These are phyloP conservation scores for Pyrus communis DNA, from an alignment of 306 rosid genomes.

Conservation along the genomic window DNA sequence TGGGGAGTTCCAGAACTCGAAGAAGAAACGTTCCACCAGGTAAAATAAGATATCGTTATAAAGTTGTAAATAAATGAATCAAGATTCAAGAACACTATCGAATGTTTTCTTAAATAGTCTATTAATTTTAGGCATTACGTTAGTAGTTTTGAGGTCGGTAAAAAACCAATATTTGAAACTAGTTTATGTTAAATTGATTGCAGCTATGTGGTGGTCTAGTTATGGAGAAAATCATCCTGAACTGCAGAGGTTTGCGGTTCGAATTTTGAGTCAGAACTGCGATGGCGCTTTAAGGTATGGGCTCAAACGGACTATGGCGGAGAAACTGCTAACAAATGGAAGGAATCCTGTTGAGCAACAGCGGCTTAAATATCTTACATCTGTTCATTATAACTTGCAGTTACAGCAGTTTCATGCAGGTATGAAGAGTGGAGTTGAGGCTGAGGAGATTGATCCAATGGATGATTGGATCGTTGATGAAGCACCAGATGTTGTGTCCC, in stretches of 20 bases:
- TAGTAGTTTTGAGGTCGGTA: background rate
- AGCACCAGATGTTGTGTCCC: background rate
- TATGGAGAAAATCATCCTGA: slow-evolving; percentile 16
- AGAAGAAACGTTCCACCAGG: slow-evolving; percentile 9
- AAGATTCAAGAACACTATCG: background rate
- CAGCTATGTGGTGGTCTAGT: slow-evolving; percentile 18
- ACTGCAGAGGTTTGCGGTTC: slow-evolving; percentile 22
- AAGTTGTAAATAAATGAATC: background rate
- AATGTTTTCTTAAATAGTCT: background rate
- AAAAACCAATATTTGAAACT: background rate
- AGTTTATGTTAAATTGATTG: background rate
- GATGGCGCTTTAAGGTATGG: slow-evolving; percentile 15
- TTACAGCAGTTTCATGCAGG: slow-evolving; percentile 12
- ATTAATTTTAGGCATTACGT: background rate
- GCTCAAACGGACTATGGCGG: slow-evolving; percentile 16
- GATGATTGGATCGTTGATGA: slow-evolving; percentile 14
- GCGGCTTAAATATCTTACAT: slow-evolving; percentile 4
- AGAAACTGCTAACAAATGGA: slow-evolving; percentile 13
- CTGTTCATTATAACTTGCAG: slow-evolving; percentile 18
- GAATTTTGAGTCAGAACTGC: slow-evolving; percentile 20
- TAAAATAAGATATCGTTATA: background rate
- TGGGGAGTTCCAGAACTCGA: background rate
- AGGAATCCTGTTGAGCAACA: slow-evolving; percentile 15
- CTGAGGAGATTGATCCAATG: slow-evolving; percentile 10
- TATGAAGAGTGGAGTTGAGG: background rate